A percentile compares a stretch with the other conserved stretches of the same genome.
Conservation (phyloP, 2,329 filamentous ascomycete genomes). For the Penicillium sp. region DNA sequence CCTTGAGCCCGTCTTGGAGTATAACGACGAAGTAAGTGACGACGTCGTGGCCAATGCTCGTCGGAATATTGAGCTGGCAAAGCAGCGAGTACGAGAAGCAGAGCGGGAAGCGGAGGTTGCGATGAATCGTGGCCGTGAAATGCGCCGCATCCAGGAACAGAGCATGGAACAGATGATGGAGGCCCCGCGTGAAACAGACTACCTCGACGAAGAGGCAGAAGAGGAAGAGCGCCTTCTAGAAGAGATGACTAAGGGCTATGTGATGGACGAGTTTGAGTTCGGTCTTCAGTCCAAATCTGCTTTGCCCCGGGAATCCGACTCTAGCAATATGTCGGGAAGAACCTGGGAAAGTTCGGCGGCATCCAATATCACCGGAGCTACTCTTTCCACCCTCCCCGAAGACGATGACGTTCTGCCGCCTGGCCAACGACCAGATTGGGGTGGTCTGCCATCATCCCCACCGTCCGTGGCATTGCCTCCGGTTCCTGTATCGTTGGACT, state of each 20-base stretch:
- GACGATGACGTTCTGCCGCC: conserved; percentile 44
- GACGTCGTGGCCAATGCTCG: conserved; percentile 49
- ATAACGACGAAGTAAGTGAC: conserved; percentile 28
- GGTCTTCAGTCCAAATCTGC: conserved; percentile 62
- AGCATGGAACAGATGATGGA: conserved; percentile 12
- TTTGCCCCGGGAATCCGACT: conserved; percentile 72
- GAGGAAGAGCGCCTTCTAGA: conserved; percentile 74
- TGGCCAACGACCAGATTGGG: conserved; percentile 32
- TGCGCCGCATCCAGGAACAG: conserved; percentile 42
- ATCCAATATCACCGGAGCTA: conserved; percentile 65
- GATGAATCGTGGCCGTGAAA: conserved; percentile 57
- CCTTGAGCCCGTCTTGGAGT: conserved; percentile 60
- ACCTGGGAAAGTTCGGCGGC: conserved; percentile 76
- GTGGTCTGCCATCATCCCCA: conserved; percentile 32
- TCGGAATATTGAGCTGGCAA: conserved; percentile 66
- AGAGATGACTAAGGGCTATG: conserved; percentile 79
- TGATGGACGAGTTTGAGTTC: conserved; percentile 77
- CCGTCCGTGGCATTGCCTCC: conserved; percentile 39
- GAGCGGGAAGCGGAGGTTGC: conserved; percentile 64
- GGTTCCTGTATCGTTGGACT: conserved; percentile 44
- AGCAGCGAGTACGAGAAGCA: conserved; percentile 67
- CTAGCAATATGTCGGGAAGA: conserved; percentile 68
- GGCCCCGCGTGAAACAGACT: conserved; percentile 38
- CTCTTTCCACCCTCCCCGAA: conserved; percentile 69
- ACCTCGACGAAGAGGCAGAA: conserved; percentile 60